A percentile compares a stretch with the other conserved stretches of the same genome.
Conservation (phyloP, 495 filamentous ascomycete species). For the Penicillium alfredii region DNA sequence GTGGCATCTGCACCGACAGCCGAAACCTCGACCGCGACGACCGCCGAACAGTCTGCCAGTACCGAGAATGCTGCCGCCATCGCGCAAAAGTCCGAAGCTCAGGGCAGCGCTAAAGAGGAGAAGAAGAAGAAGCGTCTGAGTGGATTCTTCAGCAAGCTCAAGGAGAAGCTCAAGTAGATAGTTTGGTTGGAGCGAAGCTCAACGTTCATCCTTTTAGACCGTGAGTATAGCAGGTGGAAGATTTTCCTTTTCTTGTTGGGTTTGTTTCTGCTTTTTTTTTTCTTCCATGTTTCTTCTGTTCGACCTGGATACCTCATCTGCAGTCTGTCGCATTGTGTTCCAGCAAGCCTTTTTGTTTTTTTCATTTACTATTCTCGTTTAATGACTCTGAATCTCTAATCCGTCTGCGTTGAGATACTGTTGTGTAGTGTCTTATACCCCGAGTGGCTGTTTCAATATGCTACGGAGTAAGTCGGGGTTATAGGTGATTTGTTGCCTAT, state of each 20-base stretch:
- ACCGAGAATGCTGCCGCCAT: slow-evolving; percentile 13
- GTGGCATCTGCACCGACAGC: slow-evolving; percentile 16
- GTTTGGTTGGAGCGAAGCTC: slow-evolving; percentile 1
- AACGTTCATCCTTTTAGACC: no score
- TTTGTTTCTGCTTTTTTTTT: slow-evolving; percentile 6
- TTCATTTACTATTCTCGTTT: slow-evolving; percentile 4
- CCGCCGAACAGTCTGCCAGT: slow-evolving; percentile 12
- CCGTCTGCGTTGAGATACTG: no score
- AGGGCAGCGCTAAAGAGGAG: slow-evolving; percentile 30
- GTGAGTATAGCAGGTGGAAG: no score
- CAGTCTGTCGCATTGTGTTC: slow-evolving; percentile 23
- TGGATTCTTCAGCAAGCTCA: slow-evolving; percentile 45
- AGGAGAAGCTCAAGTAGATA: slow-evolving; percentile 43
- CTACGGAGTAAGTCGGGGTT: no score
- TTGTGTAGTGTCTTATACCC: no score
- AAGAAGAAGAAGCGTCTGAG: slow-evolving; percentile 46
- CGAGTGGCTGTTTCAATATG: no score
- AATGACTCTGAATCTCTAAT: no score
- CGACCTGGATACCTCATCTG: slow-evolving; percentile 29
- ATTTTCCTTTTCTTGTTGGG: no score
- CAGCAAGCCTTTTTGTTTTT: slow-evolving; percentile 18
- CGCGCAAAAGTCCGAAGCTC: no score
- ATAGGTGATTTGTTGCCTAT: no score
- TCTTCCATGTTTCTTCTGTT: slow-evolving; percentile 10
- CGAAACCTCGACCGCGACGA: slow-evolving; percentile 13